Percentiles rank a stretch among this genome's conserved stretches.
Conservation (phyloP, 108 stramenopile species). For the Stephanodiscus minutulus region DNA sequence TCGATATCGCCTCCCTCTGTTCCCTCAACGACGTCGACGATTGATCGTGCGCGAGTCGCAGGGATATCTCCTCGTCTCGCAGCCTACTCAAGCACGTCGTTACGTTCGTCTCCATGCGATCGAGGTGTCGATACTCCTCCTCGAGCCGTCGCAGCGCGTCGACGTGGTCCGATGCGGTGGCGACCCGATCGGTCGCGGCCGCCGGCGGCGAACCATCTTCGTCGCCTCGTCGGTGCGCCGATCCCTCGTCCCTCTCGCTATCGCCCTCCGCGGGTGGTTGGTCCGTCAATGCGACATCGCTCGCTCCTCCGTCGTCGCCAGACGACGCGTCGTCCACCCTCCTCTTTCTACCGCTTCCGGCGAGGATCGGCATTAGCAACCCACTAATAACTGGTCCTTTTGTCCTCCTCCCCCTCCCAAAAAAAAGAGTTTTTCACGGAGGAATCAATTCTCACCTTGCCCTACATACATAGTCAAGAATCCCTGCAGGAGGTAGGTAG, state of each 20-base stretch:
- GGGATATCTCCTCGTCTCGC: background rate
- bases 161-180: constrained; percentile 8
- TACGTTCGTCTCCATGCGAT: background rate
- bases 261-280: background rate
- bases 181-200: background rate
- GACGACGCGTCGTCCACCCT: no score
- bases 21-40: constrained; percentile 19
- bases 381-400: no score
- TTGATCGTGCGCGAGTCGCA: constrained; percentile 16
- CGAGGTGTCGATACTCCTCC: background rate
- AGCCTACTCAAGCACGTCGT: background rate
- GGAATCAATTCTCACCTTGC: no score
- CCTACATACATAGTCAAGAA: no score
- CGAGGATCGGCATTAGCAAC: no score
- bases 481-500: no score
- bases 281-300: no score
- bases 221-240: background rate
- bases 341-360: no score
- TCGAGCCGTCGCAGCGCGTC: constrained; percentile 5
- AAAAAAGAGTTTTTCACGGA: no score
- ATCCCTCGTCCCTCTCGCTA: background rate
- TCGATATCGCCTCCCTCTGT: background rate
- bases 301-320: no score
- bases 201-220: background rate
- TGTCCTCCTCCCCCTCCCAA: no score